A percentile compares a stretch with the other conserved stretches of the same genome.
Conservation (phyloP, 2,329 filamentous ascomycete genomes). For the Trichoderma simmonsii region DNA sequence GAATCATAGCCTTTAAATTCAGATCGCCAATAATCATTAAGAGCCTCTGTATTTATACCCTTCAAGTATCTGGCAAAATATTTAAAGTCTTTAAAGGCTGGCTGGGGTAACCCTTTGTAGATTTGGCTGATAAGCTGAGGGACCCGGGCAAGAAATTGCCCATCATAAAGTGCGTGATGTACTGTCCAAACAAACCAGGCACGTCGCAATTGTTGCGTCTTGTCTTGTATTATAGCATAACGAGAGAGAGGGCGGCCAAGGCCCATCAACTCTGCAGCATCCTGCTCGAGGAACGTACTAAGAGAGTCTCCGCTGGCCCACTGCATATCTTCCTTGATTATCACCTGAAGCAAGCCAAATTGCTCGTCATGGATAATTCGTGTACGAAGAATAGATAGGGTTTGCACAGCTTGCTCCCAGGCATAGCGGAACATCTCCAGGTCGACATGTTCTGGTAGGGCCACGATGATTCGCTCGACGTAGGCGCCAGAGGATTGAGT, state of each 20-base stretch:
- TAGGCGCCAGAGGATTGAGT: slow-evolving; percentile 22
- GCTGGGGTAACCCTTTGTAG: too few relatives aligned
- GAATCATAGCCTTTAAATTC: too few relatives aligned
- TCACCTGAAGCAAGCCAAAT: slow-evolving; percentile 42
- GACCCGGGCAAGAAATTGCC: background rate
- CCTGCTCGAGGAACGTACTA: slow-evolving; percentile 35
- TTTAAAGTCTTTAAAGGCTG: too few relatives aligned
- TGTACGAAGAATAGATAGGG: slow-evolving; percentile 39
- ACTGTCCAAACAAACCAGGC: slow-evolving; percentile 40
- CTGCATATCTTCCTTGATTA: slow-evolving; percentile 36
- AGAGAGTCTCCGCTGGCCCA: slow-evolving; percentile 28
- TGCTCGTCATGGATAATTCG: slow-evolving; percentile 42
- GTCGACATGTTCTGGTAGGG: slow-evolving; percentile 9
- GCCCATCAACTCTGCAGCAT: slow-evolving; percentile 35
- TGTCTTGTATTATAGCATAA: slow-evolving; percentile 37
- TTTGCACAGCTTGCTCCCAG: slow-evolving; percentile 9
- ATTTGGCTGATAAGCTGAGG: too few relatives aligned
- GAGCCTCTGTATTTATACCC: too few relatives aligned
- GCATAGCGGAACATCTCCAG: background rate
- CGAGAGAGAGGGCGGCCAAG: slow-evolving; percentile 41
- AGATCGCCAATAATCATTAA: too few relatives aligned
- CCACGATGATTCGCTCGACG: slow-evolving; percentile 18
- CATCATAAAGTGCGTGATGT: slow-evolving; percentile 53
- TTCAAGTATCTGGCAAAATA: too few relatives aligned
- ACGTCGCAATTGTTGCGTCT: slow-evolving; percentile 28